Conservation (phyloP, 768 basidiomycete species). For the Boletus pseudo-olivaceus region DNA sequence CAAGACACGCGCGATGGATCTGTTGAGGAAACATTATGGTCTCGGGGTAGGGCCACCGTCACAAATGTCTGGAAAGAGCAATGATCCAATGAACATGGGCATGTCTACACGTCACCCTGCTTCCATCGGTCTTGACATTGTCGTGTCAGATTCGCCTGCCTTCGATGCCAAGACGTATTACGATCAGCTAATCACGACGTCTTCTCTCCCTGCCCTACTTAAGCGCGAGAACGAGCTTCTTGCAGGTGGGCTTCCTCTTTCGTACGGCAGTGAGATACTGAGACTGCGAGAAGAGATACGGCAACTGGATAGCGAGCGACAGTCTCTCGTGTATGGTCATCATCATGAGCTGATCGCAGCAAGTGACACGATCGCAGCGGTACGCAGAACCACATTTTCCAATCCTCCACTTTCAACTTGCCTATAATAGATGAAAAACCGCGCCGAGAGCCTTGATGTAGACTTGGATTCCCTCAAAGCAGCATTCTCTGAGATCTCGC, state of each 20-base stretch:
- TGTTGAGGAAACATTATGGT: slow-evolving; percentile 85
- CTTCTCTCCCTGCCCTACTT: slow-evolving; percentile 67
- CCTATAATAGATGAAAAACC: slow-evolving; percentile 72
- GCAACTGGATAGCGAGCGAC: slow-evolving; percentile 81
- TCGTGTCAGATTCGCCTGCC: slow-evolving; percentile 61
- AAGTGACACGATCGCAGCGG: slow-evolving; percentile 85
- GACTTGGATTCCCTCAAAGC: slow-evolving; percentile 78
- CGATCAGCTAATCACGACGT: slow-evolving; percentile 79
- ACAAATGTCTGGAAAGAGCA: slow-evolving; percentile 50
- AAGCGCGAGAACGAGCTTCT: slow-evolving; percentile 82
- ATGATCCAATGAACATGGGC: slow-evolving; percentile 85
- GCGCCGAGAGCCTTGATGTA: slow-evolving; percentile 80
- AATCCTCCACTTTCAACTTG: neutral
- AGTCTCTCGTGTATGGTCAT: slow-evolving; percentile 91
- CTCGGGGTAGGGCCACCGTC: slow-evolving; percentile 71
- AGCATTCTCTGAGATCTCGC: slow-evolving; percentile 85
- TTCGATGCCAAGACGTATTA: slow-evolving; percentile 86
- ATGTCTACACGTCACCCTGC: slow-evolving; percentile 17
- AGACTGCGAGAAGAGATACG: slow-evolving; percentile 62
- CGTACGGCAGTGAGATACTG: neutral
- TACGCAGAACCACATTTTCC: slow-evolving; percentile 33
- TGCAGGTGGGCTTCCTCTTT: slow-evolving; percentile 42
- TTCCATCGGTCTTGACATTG: slow-evolving; percentile 1
- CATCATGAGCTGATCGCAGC: slow-evolving; percentile 95
- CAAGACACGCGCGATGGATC: slow-evolving; percentile 66